Evolutionary conservation across 2,329 filamentous ascomycete genomes (phyloP), one percentile per base, ranked within the genome.

Genomic region (Cytospora schulzeri): DNA sequence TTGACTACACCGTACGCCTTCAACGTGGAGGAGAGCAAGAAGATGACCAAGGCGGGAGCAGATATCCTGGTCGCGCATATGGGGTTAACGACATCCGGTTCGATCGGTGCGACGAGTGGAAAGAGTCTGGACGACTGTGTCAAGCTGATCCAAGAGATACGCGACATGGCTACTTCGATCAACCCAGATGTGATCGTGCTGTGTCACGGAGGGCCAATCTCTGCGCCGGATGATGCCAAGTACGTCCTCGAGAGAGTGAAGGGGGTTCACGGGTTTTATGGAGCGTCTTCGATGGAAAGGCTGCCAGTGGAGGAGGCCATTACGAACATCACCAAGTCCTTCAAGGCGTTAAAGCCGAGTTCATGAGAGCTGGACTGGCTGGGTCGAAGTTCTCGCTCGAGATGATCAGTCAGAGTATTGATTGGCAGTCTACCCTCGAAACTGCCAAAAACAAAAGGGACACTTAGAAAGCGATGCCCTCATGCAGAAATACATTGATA

Each of bases 1-100:
- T 74, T 91, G 19, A 91, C 89, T 0, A 88, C 88, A 8, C 88
- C 89, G 0, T 91, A 91, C 69, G 88, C 89, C 1, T 91, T 91
- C 76, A 85, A 81, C 57, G 79, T 81, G 1, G 82, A 85, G 0
- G 86, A 91, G 71, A 86, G 83, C 22, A 77, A 78, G 57, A 79
- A 79, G 62, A 91, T 91, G 89, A 79, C 85, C 0, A 70, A 77
- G 8, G 88, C 86, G 0, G 88, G 88, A 0, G 88, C 88, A 0
- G 89, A 91, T 72, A 79, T 90, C 4, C 73, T 91, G 2, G 88
- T 91, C 17, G 87, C 87, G 17, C 88, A 91, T 71, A 88, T 90
- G 81, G 88, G 88, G 0, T 73, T 91, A 59, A 91, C 88, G 0
- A 86, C 51, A 6, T 60, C 81, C 19, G 87, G 88, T 0, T 83